Conservation (phyloP, 352 stramenopile species). For the Globisporangium heterothallicum region DNA sequence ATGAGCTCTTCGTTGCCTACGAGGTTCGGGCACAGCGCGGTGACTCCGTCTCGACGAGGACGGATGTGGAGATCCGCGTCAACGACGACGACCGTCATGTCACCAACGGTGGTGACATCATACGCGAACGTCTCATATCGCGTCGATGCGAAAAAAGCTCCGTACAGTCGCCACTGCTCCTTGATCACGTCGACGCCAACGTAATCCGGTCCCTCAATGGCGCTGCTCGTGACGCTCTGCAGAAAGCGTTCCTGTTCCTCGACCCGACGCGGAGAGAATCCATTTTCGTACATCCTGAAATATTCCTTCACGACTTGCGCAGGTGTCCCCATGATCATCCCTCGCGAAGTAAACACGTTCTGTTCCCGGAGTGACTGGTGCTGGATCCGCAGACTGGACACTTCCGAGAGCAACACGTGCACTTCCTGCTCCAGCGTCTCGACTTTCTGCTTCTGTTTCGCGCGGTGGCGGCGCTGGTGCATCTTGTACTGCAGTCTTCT, state of each 20-base stretch:
- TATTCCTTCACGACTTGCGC: slow-evolving; percentile 42
- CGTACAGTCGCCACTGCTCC: slow-evolving; percentile 51
- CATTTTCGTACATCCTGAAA: slow-evolving; percentile 47
- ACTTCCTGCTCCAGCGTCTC: slow-evolving; percentile 37
- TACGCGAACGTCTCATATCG: slow-evolving; percentile 26
- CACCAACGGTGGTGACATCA: slow-evolving; percentile 24
- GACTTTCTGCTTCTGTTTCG: slow-evolving; percentile 54
- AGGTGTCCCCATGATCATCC: slow-evolving; percentile 22
- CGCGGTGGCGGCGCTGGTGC: slow-evolving; percentile 60
- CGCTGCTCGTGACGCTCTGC: slow-evolving; percentile 38
- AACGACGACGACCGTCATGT: slow-evolving; percentile 46
- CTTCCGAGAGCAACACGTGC: slow-evolving; percentile 26
- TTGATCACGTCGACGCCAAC: slow-evolving; percentile 38
- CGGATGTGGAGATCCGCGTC: slow-evolving; percentile 34
- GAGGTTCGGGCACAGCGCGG: slow-evolving; percentile 40
- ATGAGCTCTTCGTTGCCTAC: slow-evolving; percentile 33
- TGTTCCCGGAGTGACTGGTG: slow-evolving; percentile 19
- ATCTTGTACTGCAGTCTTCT: slow-evolving; percentile 59
- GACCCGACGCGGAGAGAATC: slow-evolving; percentile 20
- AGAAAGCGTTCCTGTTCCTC: slow-evolving; percentile 44
- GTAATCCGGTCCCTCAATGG: slow-evolving; percentile 48
- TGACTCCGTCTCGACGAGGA: slow-evolving; percentile 30
- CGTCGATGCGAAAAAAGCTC: slow-evolving; percentile 30
- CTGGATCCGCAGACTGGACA: slow-evolving; percentile 32
- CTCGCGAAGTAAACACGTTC: slow-evolving; percentile 32